Evolutionary conservation across 805 yeast species (phyloP), one percentile per base, ranked within the genome.

Genomic region (Pichia rugopelliculosa): DNA sequence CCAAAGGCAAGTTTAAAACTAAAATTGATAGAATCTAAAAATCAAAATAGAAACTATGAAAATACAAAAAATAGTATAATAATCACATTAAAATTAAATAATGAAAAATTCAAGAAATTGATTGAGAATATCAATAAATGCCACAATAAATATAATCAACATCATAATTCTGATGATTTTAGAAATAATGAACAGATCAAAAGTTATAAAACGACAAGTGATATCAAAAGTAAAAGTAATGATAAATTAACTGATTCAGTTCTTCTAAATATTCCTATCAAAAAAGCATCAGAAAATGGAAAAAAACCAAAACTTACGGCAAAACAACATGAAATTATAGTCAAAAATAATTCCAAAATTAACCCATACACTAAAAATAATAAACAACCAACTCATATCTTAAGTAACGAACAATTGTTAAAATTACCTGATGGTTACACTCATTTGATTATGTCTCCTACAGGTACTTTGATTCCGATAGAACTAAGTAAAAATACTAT

Each of bases 361-460:
- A 30, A 15, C 8, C n/a, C 7, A 15, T 30, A 30, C 6, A 1
- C 18, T 30, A 7, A 30, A 6, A 30, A 30, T 2, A 4, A n/a
- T n/a, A 30, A 30, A 4, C 24, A 13, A 39, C 12, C 25, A 5
- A 18, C 18, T 36, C 15, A 18, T 18, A 7, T 18, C 18, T 15
- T 30, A 7, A 11, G 5, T 7, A 36, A 22, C 13, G 21, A 13
- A 12, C 20, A n/a, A 4, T 2, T 45, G 15, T 36, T 43, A 1
- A 47, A 55, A 9, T 53, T 61, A 11, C 63, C 62, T 0, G 45
- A 52, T n/a, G 66, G 66, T 1, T 61, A 53, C 42, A 51, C 59
- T 17, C 66, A 65, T 5, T 53, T 61, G 41, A 50, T 61, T 56
- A 59, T 61, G 65, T 56, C 66, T 11, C 66, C 66, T 0, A 56